Percentiles rank a stretch among this genome's conserved stretches.
These are phyloP conservation scores for Penicillium sp. DNA, from an alignment of 2,329 filamentous ascomycete genomes.

Conservation along the genomic window DNA sequence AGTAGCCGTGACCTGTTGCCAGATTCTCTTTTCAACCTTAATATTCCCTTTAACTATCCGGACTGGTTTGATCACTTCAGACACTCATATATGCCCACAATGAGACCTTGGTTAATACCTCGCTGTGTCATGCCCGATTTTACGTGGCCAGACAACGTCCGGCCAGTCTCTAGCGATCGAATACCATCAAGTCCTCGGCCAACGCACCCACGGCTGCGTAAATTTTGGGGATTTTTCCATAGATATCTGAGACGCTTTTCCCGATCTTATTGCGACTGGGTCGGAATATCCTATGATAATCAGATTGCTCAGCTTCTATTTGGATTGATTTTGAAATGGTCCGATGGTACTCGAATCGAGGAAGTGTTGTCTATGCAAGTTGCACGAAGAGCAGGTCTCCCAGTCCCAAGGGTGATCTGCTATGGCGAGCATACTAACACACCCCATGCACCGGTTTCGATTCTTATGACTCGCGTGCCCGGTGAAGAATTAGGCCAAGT, in stretches of 20 bases:
- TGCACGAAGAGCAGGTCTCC: slow-evolving; percentile 31
- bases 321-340: slow-evolving; percentile 41
- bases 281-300: slow-evolving; percentile 30
- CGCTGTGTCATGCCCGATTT: slow-evolving; percentile 23
- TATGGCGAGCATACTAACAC: slow-evolving; percentile 37
- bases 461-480: slow-evolving; percentile 42
- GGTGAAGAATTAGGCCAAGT: slow-evolving; percentile 34
- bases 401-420: slow-evolving; percentile 34
- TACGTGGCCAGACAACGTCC: slow-evolving; percentile 17
- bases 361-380: slow-evolving; percentile 38
- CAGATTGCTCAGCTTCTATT: slow-evolving; percentile 40
- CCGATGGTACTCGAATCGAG: slow-evolving; percentile 38
- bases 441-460: slow-evolving; percentile 35
- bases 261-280: slow-evolving; percentile 32
- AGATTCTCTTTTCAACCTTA: too few species aligned
- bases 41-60: too few species aligned
- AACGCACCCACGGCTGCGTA: slow-evolving; percentile 16
- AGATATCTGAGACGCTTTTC: slow-evolving; percentile 31
- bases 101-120: slow-evolving; percentile 5
- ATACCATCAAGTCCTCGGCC: slow-evolving; percentile 27
- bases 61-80: too few species aligned
- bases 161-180: slow-evolving; percentile 9
- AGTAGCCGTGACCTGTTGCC: too few species aligned
- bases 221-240: slow-evolving; percentile 34
- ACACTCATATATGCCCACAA: neutral